A percentile compares a stretch with the other conserved stretches of the same genome.
Evolutionary conservation across 352 stramenopile genomes (phyloP).

Genomic region (Pythium volutum): DNA sequence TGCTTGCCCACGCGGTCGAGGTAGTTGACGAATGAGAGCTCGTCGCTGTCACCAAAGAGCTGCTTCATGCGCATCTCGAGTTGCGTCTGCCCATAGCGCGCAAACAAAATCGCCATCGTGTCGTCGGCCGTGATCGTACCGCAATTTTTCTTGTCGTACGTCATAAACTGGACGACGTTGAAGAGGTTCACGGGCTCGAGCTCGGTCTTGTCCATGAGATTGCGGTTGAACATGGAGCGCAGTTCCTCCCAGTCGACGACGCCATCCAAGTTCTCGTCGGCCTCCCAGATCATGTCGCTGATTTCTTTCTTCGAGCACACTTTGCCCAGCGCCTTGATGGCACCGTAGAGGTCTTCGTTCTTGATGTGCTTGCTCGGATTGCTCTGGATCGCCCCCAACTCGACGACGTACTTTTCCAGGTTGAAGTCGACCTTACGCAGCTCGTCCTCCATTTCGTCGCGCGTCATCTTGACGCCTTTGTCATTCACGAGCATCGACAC

Average conservation of each 20-base stretch:
- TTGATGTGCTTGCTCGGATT: conserved; percentile 76
- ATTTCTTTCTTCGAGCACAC: conserved; percentile 94
- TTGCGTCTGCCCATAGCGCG: conserved; percentile 85
- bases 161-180: conserved; percentile 98
- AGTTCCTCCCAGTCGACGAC: conserved; percentile 95
- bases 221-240: conserved; percentile 95
- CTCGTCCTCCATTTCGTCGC: conserved; percentile 77
- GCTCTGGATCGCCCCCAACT: conserved; percentile 53
- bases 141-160: conserved; percentile 95
- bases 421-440: conserved; percentile 56
- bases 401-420: conserved; percentile 46
- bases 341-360: conserved; percentile 91
- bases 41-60: conserved; percentile 87
- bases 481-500: conserved; percentile 76
- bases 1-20: conserved; percentile 73
- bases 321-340: conserved; percentile 92
- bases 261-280: conserved; percentile 96
- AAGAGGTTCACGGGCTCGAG: conserved; percentile 95
- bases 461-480: conserved; percentile 72
- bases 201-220: conserved; percentile 93
- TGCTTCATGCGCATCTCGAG: conserved; percentile 91
- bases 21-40: conserved; percentile 79
- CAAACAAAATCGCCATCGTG: conserved; percentile 98
- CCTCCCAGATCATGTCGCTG: conserved; percentile 98
- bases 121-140: conserved; percentile 95